Base-by-base conservation (phyloP, 176 grass and related monocot genomes). In the Musa beccarii region DNA sequence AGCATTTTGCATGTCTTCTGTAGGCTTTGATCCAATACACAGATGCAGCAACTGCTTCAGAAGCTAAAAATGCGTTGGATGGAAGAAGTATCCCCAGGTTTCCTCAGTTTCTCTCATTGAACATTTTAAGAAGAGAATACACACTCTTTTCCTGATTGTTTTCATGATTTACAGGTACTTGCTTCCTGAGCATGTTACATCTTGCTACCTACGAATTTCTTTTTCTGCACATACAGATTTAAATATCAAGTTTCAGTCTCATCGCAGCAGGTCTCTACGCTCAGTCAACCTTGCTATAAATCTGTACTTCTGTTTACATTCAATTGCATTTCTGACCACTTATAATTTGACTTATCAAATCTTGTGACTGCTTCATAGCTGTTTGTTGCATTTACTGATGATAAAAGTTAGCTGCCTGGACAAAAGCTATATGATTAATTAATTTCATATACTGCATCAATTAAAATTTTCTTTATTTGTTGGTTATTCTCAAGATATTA, bases 11-110 rank as follows among this genome's bases (percentile, higher is more conserved):
- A 57, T 81, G 34, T 68, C 65, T 63, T 72, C 56, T 49, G 20
- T 77, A 96, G 90, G 93, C 93, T 75, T 61, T 92, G 53, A 92
- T 96, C 73, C 93, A 96, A 71, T 96, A 92, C 66, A 85, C 85
- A 72, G 93, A 96, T 89, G 68, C 83, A 63, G 71, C 82, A 64
- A 96, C 90, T 83, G 93, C 93, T 77, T 86, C 93, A 66, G 83
- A 83, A 49, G 95, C 90, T 81, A 98, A 84, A 84, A 88, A 98
- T 79, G 90, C 90, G 24, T 82, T 98, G 78, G 95, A 96, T 73
- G 93, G 93, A 83, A 92, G 93, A 79, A 96, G 93, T 77, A 96
- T 96, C 43, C 93, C 93, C 72, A 96, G 87, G 93, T 96, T n/a
- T 57, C 50, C 62, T 72, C 79, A 52, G 12, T 6, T 76, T 66